Percentiles rank a stretch among this genome's conserved stretches.
phyloP scores from a whole-genome alignment of 805 yeast genomes.

The Wickerhamomyces alni region DNA sequence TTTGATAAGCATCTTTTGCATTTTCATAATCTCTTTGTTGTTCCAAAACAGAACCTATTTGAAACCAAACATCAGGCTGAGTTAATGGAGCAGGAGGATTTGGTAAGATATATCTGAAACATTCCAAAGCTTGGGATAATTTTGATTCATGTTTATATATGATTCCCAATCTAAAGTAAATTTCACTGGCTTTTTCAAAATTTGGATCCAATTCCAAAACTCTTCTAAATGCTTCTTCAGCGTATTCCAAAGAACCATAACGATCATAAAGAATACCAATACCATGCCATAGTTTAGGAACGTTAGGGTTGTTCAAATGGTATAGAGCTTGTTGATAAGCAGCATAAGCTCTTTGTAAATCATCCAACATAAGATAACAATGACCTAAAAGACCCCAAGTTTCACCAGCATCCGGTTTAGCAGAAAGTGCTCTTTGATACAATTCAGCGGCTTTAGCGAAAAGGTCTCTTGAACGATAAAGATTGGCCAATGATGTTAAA shows the following conservation, averaged over 20 bases:
- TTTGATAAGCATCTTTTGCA: constrained; percentile 93
- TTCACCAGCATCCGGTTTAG: constrained; percentile 86
- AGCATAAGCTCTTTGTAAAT: constrained; percentile 88
- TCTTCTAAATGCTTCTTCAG: constrained; percentile 96
- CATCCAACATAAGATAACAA: constrained; percentile 95
- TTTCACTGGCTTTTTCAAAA: constrained; percentile 94
- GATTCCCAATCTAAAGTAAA: constrained; percentile 92
- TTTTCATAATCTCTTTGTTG: constrained; percentile 87
- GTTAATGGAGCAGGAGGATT: constrained; percentile 95
- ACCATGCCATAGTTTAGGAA: constrained; percentile 98
- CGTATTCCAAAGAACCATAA: constrained; percentile 93
- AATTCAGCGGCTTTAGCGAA: constrained; percentile 93
- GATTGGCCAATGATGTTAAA: constrained; percentile 77
- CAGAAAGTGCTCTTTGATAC: constrained; percentile 78
- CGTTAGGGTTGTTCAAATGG: constrained; percentile 87
- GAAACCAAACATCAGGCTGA: constrained; percentile 98
- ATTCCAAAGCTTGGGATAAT: constrained; percentile 81
- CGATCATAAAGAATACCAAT: constrained; percentile 95
- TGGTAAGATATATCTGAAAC: constrained; percentile 85
- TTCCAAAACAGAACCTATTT: constrained; percentile 92
- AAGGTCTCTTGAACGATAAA: constrained; percentile 83
- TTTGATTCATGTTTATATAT: constrained; percentile 94
- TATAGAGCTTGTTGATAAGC: constrained; percentile 95
- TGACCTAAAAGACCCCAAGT: constrained; percentile 97
- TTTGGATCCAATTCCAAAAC: constrained; percentile 94